Evolutionary conservation across 345 rosid genomes (phyloP), one percentile per base, ranked within the genome.

Genomic region (Melaleuca alternifolia): DNA sequence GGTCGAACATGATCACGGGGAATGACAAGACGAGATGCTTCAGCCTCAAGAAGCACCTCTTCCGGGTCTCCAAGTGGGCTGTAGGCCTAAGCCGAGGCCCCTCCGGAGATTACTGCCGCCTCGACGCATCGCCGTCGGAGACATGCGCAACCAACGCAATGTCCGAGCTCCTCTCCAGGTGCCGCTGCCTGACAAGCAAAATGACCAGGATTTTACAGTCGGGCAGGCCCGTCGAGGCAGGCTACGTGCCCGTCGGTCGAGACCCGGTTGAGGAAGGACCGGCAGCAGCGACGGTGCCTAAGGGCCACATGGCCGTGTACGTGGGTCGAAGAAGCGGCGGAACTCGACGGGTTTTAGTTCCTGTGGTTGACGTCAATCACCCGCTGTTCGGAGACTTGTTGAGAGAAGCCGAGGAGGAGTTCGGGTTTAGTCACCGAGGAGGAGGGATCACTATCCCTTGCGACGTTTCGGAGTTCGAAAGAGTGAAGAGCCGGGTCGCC

Each of bases 291-390:
- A 62, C 87, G 23, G 95, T 94, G 30, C 99, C 98, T 4, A 94
- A 88, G 82, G 98, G 98, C 6, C 90, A 96, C 85, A 84, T 95
- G 86, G 98, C 98, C 20, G 93, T 94, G 8, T 95, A 95, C 88
- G 95, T 96, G 79, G 99, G 98, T 51, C 86, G 14, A 48, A 84
- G 14, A 41, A 71, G 7, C 11, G 48, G 81, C 81, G 54, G 28
- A 7, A 30, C 24, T 8, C 56, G 44, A 46, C 54, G 59, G 13
- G 84, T 83, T 48, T 44, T 83, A 28, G 84, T 51, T 48, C 84
- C 84, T 24, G 84, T 28, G 59, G 54, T 9, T 10, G 20, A 71
- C 26, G 18, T 37, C 81, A 71, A 37, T 71, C 81, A 71, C 48
- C 81, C 26, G 81, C 48, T 71, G 14, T 71, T 37, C 81, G 26